Evolutionary conservation across 768 basidiomycete genomes (phyloP).

Genomic region (Panaeolus cyanescens): DNA sequence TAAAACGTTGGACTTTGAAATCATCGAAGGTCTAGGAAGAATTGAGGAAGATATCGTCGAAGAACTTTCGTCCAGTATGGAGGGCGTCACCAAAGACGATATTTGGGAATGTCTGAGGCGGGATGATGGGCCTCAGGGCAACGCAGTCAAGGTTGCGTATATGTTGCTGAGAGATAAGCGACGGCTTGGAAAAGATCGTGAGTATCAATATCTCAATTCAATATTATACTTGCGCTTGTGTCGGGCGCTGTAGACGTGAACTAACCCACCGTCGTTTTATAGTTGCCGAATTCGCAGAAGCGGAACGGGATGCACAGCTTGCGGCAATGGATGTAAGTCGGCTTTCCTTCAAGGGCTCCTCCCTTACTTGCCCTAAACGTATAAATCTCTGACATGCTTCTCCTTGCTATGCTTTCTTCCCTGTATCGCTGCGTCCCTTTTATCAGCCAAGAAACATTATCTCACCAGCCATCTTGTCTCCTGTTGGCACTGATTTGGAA

Average conservation of each 20-base stretch:
- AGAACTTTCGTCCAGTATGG: conserved; percentile 72
- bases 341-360: conserved; percentile 6
- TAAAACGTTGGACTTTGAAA: conserved; percentile 74
- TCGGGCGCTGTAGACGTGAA: neutral
- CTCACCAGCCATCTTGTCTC: conserved; percentile 69
- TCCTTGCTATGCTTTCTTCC: neutral
- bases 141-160: conserved; percentile 96
- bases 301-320: conserved; percentile 80
- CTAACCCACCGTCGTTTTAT: conserved; percentile 6
- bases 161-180: conserved; percentile 90
- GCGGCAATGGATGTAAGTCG: conserved; percentile 79
- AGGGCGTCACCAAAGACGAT: conserved; percentile 77
- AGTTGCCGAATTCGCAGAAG: conserved; percentile 82
- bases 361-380: neutral
- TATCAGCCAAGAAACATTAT: conserved; percentile 67
- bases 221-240: neutral
- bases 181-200: conserved; percentile 81
- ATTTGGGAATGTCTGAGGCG: conserved; percentile 84
- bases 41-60: conserved; percentile 93
- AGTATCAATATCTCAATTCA: conserved; percentile 31
- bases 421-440: conserved; percentile 10
- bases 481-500: conserved; percentile 60
- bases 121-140: conserved; percentile 85
- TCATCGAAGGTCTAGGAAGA: conserved; percentile 89
- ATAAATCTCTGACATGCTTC: neutral